These are phyloP conservation scores for Nakaseomyces glabratus DNA, from an alignment of 1,139 yeast species.

Conservation along the genomic window DNA sequence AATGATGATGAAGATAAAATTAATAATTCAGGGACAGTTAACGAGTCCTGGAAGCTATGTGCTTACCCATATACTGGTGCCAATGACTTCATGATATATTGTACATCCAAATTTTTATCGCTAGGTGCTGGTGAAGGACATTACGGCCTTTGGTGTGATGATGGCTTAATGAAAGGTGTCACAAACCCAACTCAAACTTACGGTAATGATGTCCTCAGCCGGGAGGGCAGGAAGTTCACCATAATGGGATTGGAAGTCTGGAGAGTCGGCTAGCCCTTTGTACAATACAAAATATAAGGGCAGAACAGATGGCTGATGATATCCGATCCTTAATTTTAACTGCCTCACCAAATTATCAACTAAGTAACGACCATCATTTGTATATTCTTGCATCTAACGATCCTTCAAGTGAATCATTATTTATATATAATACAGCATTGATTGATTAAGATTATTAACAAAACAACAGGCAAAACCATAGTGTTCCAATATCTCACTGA, in stretches of 20 bases:
- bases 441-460: no score
- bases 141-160: slow-evolving; percentile 86
- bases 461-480: no score
- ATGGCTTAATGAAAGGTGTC: slow-evolving; percentile 64
- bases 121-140: slow-evolving; percentile 92
- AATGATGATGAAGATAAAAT: slow-evolving; percentile 11
- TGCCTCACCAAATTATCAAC: no score
- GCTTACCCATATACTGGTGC: slow-evolving; percentile 86
- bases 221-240: slow-evolving; percentile 53
- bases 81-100: slow-evolving; percentile 77
- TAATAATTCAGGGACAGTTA: slow-evolving; percentile 8
- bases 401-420: no score
- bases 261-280: slow-evolving; percentile 45
- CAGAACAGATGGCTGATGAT: no score
- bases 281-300: no score
- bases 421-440: no score
- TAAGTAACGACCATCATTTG: no score
- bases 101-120: slow-evolving; percentile 68
- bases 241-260: slow-evolving; percentile 79
- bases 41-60: slow-evolving; percentile 42
- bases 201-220: slow-evolving; percentile 75
- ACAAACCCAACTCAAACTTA: slow-evolving; percentile 73
- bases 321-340: no score
- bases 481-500: no score
- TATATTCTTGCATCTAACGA: no score